Base-by-base conservation (phyloP, 2,329 filamentous ascomycete species). In the Pseudogymnoascus sp. region DNA sequence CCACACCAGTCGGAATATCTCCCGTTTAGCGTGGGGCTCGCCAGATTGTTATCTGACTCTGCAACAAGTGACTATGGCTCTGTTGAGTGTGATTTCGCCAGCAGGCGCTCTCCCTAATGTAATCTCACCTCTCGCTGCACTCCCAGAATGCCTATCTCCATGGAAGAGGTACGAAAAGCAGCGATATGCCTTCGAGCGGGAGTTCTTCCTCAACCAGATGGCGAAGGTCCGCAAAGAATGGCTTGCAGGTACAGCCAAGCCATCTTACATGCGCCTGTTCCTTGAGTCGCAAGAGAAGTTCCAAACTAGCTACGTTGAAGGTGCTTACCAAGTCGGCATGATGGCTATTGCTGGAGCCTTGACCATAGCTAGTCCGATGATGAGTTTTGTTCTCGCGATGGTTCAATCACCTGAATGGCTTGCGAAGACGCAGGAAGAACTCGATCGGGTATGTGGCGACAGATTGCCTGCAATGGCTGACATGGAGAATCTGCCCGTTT, bases 21-120 rank as follows among this genome's bases (percentile, higher is more conserved):
- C 77, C 3, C 75, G 78, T 1, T 74, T 81, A 1, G 74, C 72
- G 11, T 81, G 79, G 79, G 79, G 79, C 21, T 78, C 74, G 12
- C 71, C 77, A 5, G 75, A 77, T 46, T 75, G 75, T 5, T 75
- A 76, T 5, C 67, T 74, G 34, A 64, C 76, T 12, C 73, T 81
- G 6, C 75, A 78, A 12, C 71, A 77, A 49, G 79, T 77, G 7
- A 80, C 79, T 0, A 76, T 78, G 18, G 46, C 23, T 53, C 46
- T 53, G 46, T 31, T 53, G 14, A 31, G 46, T 31, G 46, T 53
- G 23, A 53, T 53, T 53, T 53, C 46, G 14, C 46, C 46, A 28
- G 46, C 46, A 53, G 46, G 46, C 14, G 78, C 78, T 11, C 72
- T 81, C 1, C 75, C 80, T 16, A 72, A 77, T 64, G 77, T 77